Base-by-base conservation (phyloP, 2,329 filamentous ascomycete species). In the Pseudogymnoascus pannorum region DNA sequence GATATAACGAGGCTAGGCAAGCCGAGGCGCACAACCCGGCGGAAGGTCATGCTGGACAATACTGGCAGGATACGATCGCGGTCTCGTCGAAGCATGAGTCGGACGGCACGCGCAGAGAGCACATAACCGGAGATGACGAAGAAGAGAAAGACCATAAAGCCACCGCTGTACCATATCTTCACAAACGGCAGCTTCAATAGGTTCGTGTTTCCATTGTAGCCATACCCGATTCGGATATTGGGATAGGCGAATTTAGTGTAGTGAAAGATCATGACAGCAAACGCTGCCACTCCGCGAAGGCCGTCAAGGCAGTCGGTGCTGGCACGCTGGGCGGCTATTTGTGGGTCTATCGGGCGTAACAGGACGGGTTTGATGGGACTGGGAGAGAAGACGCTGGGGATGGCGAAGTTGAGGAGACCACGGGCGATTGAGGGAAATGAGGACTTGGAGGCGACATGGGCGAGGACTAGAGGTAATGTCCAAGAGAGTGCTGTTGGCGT, bases 71-170 rank as follows among this genome's bases (percentile, higher is more conserved):
- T 73, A 7, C 71, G 70, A 14, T 72, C 71, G 59, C 72, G 70
- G 61, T 77, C 71, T 38, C 75, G 71, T 8, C 71, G 66, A 60
- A 75, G 76, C 6, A 78, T 73, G 31, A 73, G 71, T 59, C 73
- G 72, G 24, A 81, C 68, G 2, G 78, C 75, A 64, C 77, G 77
- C 65, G 75, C 74, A 6, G 77, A 75, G 20, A 81, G 72, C 2
- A 75, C 78, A 63, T 78, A 79, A 36, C 79, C 79, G 1, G 78
- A 80, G 35, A 81, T 78, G 65, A 81, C 75, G 68, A 81, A 81
- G 69, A 81, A 81, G 54, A 81, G 74, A 66, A 79, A 75, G 2
- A 81, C 79, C 76, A 79, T 78, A 7, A 78, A 76, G 16, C 75
- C 73, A 16, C 77, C 77, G 16, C 75, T 75, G 48, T 54, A 54